These are phyloP conservation scores for Clarireedia hainanense DNA, from an alignment of 2,329 filamentous ascomycete species.

Conservation along the genomic window DNA sequence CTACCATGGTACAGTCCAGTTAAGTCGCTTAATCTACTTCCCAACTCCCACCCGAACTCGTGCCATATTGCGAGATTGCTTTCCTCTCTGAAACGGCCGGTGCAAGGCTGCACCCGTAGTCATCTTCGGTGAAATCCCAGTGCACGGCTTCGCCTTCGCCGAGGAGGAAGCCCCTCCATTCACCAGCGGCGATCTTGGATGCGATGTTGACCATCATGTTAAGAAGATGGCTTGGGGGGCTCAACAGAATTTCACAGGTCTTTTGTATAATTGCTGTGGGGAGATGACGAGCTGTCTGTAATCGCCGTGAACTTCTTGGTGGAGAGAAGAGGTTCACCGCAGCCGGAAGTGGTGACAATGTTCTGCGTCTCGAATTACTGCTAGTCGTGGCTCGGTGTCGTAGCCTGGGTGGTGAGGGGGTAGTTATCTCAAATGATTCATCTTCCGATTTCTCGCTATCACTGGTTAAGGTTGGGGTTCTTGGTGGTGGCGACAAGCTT, in stretches of 20 bases:
- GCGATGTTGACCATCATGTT: slow-evolving; percentile 75
- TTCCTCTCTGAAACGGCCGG: slow-evolving; percentile 6
- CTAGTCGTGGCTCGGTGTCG: slow-evolving; percentile 48
- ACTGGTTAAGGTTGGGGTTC: slow-evolving; percentile 36
- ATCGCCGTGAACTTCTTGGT: slow-evolving; percentile 32
- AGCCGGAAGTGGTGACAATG: slow-evolving; percentile 60
- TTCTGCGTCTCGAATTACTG: slow-evolving; percentile 44
- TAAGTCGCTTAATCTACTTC: slow-evolving; percentile 16
- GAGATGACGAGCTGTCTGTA: slow-evolving; percentile 43
- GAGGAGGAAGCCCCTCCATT: slow-evolving; percentile 53
- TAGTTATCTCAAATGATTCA: slow-evolving; percentile 30
- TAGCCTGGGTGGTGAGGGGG: slow-evolving; percentile 23
- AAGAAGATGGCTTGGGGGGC: slow-evolving; percentile 73
- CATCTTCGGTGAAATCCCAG: slow-evolving; percentile 47
- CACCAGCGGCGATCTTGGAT: slow-evolving; percentile 59
- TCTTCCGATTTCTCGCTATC: slow-evolving; percentile 36
- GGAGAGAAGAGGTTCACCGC: slow-evolving; percentile 58
- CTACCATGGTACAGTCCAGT: background rate
- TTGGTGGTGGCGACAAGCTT: slow-evolving; percentile 25
- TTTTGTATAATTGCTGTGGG: slow-evolving; percentile 64
- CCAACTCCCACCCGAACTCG: slow-evolving; percentile 14
- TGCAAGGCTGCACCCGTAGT: slow-evolving; percentile 40
- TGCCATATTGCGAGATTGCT: background rate
- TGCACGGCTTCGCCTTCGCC: slow-evolving; percentile 47
- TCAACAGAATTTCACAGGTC: slow-evolving; percentile 67